Base-by-base conservation (phyloP, 148 eudicot species). In the Limonium bicolor region DNA sequence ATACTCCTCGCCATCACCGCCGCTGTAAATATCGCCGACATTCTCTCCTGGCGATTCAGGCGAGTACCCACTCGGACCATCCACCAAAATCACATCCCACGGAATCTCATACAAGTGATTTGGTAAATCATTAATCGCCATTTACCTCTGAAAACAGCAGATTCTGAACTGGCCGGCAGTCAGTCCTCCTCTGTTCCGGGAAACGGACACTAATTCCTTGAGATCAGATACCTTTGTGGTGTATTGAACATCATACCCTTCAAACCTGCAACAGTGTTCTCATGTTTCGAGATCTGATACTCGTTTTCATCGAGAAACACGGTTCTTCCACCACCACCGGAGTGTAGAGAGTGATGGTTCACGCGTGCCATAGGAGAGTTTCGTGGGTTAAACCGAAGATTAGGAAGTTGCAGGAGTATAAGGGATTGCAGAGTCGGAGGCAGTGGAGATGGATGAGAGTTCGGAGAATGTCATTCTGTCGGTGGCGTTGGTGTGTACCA, bases 301-400 rank as follows among this genome's bases (percentile, higher is more conserved):
- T 79, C 45, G 61, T 42, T 74, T 17, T 88, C 97, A 64, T 70
- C 92, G 36, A 83, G 51, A 41, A 83, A 83, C 0, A 78, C 82
- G 0, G 94, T 88, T 4, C 81, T 70, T 7, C 94, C 92, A 23
- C 32, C 28, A 10, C 94, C 87, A 21, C 38, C 35, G 47, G 21
- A 46, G 68, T 88, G 83, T 14, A 88, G 74, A 0, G n/a, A n/a
- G n/a, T n/a, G n/a, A n/a, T n/a, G n/a, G n/a, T n/a, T n/a, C n/a
- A n/a, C n/a, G 83, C 42, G 1, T 46, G 42, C 94, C 94, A 88
- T 23, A 88, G 79, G 25, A 84, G 80, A 41, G 94, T 70, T 20
- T 88, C 97, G 48, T 77, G 81, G 23, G 81, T 77, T 21, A 88
- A 61, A n/a, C 97, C 97, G 58, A 88, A 88, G 7, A 83, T 31